Percentiles rank a stretch among this genome's conserved stretches.
Evolutionary conservation across 2,329 filamentous ascomycete genomes (phyloP).

Genomic region (Zarea fungicola): DNA sequence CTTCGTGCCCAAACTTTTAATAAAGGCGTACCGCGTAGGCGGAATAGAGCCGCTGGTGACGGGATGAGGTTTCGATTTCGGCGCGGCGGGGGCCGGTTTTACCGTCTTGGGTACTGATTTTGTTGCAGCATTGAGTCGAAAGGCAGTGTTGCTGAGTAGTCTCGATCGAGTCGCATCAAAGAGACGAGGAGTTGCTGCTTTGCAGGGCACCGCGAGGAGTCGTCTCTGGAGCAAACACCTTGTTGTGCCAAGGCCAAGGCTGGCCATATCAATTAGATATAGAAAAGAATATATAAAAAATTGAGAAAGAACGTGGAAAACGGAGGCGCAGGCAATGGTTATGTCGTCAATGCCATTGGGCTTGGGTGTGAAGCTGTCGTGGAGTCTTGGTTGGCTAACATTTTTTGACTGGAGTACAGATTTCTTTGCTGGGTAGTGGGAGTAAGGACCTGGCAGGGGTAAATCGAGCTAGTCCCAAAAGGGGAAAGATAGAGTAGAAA

Average conservation of each 20-base stretch:
- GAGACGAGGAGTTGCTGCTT: slow-evolving; percentile 1
- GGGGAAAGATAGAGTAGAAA: not conserved
- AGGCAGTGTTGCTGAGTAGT: slow-evolving; percentile 1
- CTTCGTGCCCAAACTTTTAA: slow-evolving; percentile 51
- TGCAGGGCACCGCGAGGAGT: slow-evolving; percentile 6
- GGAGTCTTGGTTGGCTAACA: slow-evolving; percentile 6
- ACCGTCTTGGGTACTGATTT: not conserved
- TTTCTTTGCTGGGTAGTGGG: slow-evolving; percentile 2
- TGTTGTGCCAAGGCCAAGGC: slow-evolving; percentile 2
- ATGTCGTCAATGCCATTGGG: slow-evolving; percentile 2
- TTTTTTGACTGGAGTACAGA: not conserved
- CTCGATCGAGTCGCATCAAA: slow-evolving; percentile 4
- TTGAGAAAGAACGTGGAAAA: not conserved
- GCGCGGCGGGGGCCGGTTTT: not conserved
- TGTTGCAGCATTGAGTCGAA: not conserved
- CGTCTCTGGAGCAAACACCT: not conserved
- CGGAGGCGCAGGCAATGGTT: not conserved
- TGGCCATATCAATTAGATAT: not conserved
- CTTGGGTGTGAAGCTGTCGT: not conserved
- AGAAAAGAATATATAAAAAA: not conserved
- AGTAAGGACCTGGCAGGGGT: slow-evolving; percentile 9
- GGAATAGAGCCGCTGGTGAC: slow-evolving; percentile 15
- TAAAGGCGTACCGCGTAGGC: slow-evolving; percentile 39
- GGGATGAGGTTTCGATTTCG: not conserved
- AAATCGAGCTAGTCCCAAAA: slow-evolving; percentile 1